phyloP scores from a whole-genome alignment of 2,329 filamentous ascomycete genomes.

The Nannizziopsis barbatae region DNA sequence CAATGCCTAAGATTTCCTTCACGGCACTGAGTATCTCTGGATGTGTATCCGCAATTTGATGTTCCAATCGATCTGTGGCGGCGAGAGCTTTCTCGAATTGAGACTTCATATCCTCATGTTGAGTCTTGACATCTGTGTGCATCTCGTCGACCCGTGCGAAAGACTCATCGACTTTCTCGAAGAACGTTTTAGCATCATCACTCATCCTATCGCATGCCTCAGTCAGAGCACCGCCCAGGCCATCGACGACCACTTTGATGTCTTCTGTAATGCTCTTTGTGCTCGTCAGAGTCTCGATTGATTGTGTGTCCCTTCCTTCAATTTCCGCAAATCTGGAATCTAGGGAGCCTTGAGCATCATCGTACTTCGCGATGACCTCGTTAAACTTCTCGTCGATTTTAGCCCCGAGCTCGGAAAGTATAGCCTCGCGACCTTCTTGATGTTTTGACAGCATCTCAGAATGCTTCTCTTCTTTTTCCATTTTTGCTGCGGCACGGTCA shows the following conservation, averaged over 20 bases:
- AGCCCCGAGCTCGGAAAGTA: conserved; percentile 43
- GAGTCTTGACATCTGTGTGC: conserved; percentile 58
- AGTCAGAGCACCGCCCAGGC: conserved; percentile 66
- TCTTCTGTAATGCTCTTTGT: conserved; percentile 79
- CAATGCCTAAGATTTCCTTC: conserved; percentile 70
- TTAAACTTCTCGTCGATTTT: conserved; percentile 67
- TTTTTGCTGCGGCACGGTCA: conserved; percentile 65
- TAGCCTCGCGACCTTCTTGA: conserved; percentile 46
- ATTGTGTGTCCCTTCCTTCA: conserved; percentile 60
- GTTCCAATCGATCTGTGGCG: conserved; percentile 64
- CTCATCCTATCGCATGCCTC: conserved; percentile 79
- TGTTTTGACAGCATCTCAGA: conserved; percentile 48
- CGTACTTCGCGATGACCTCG: conserved; percentile 75
- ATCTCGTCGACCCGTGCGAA: conserved; percentile 61
- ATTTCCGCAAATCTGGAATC: conserved; percentile 63
- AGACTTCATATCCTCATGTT: conserved; percentile 73
- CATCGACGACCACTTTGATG: conserved; percentile 73
- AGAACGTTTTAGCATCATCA: conserved; percentile 76
- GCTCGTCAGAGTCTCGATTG: conserved; percentile 60
- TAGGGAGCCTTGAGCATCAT: conserved; percentile 64
- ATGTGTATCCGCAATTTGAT: conserved; percentile 68
- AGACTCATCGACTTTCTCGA: conserved; percentile 69
- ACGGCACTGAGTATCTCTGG: conserved; percentile 80
- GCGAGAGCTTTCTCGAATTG: conserved; percentile 64
- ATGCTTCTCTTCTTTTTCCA: conserved; percentile 58